These are phyloP conservation scores for Pneumocystis jirovecii DNA, from an alignment of 1,139 yeast genomes.

Conservation along the genomic window DNA sequence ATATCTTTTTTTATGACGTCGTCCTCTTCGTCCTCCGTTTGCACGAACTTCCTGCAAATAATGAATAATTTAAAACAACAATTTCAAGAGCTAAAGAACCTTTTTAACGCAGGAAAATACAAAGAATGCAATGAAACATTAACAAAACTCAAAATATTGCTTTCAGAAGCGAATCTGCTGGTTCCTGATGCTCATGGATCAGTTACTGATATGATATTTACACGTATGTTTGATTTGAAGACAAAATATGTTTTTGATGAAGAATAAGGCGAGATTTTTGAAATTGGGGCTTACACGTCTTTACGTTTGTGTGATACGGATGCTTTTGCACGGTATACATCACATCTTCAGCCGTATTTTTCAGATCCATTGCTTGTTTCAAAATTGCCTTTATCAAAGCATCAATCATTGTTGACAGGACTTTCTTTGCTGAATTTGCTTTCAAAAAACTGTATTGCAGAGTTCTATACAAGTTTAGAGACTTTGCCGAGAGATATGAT, in stretches of 20 bases:
- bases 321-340: background rate
- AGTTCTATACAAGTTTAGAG: conserved; percentile 82
- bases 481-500: conserved; percentile 43
- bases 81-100: background rate
- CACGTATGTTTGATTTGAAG: background rate
- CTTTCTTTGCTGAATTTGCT: conserved; percentile 61
- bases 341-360: background rate
- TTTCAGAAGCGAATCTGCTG: background rate
- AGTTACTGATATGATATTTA: background rate
- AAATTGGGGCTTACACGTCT: conserved; percentile 1
- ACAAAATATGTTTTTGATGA: background rate
- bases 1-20: background rate
- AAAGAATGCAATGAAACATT: background rate
- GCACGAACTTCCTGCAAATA: background rate
- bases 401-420: conserved; percentile 34
- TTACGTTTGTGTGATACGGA: background rate
- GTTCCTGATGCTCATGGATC: background rate
- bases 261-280: background rate
- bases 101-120: background rate
- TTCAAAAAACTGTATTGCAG: conserved; percentile 70
- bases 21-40: background rate
- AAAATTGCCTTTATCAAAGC: background rate
- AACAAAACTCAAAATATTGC: background rate
- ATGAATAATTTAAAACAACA: background rate
- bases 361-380: conserved; percentile 4